These are phyloP conservation scores for Fusarium albidum DNA, from an alignment of 2,329 filamentous ascomycete genomes.

Conservation along the genomic window DNA sequence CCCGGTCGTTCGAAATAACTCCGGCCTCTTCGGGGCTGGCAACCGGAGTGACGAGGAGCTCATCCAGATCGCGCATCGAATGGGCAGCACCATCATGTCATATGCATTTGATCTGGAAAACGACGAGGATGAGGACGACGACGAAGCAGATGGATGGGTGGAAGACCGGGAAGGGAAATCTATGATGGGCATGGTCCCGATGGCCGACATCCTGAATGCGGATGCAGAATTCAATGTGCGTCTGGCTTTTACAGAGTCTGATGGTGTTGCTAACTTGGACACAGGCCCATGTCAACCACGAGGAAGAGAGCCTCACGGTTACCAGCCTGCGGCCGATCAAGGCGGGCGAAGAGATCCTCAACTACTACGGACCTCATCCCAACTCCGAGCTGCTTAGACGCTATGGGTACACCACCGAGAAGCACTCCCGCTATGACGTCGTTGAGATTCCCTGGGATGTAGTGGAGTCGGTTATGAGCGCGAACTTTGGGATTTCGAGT, in stretches of 20 bases:
- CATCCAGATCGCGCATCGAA: constrained; percentile 70
- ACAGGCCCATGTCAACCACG: constrained; percentile 63
- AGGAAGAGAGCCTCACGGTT: constrained; percentile 69
- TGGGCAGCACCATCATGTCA: constrained; percentile 91
- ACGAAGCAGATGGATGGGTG: constrained; percentile 70
- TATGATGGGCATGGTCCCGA: constrained; percentile 85
- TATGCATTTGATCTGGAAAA: constrained; percentile 86
- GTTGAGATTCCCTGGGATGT: constrained; percentile 75
- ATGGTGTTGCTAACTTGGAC: constrained; percentile 17
- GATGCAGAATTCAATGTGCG: constrained; percentile 85
- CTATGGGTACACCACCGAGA: constrained; percentile 86
- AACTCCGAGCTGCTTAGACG: constrained; percentile 83
- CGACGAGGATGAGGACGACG: constrained; percentile 63
- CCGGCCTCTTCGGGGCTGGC: constrained; percentile 52
- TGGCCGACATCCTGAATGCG: constrained; percentile 90
- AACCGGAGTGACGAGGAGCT: constrained; percentile 54
- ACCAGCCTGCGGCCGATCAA: constrained; percentile 73
- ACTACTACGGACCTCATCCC: constrained; percentile 88
- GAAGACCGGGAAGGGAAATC: constrained; percentile 67
- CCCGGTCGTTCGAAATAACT: constrained; percentile 57
- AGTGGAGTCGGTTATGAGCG: constrained; percentile 57
- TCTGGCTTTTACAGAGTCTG: background rate
- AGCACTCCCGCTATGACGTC: constrained; percentile 82
- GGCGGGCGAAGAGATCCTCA: constrained; percentile 80
- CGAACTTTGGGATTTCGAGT: constrained; percentile 48